Base-by-base conservation (phyloP, 768 basidiomycete genomes). In the Lentinula guzmanii region DNA sequence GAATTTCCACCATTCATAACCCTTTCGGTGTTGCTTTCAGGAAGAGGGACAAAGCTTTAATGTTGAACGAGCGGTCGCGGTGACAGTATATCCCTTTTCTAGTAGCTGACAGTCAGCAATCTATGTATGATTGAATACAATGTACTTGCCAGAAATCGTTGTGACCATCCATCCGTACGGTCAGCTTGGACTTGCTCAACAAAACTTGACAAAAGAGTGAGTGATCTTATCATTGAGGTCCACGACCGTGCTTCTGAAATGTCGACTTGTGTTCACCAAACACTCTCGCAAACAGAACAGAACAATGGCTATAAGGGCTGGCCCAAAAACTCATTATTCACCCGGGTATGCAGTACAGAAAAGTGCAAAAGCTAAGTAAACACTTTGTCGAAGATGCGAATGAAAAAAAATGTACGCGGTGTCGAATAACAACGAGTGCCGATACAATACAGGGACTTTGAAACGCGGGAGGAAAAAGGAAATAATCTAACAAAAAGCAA, bases 261-360 rank as follows among this genome's bases (percentile, higher is more conserved):
- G 28, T 28, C 28, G 28, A 28, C 28, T 28, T 28, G 28, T 28
- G 3, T 3, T 3, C 28, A 28, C 28, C 28, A 28, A 28, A 28
- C 28, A 3, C 28, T 28, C 28, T 28, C 28, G 28, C 28, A 28
- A 28, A 28, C 28, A 28, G 28, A 16, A 7, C 31, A 31, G 13
- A 5, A 35, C 4, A 33, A 11, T 33, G 33, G 33, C 16, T 18
- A 18, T 48, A 42, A 48, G 45, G 58, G 58, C 43, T 46, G 58
- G 58, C 43, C 58, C 42, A 24, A 48, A 16, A 43, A 34, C 46
- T 48, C 33, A 45, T 59, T 50, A 59, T 59, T 59, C 58, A 59
- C 58, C 46, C 21, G 46, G 21, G 45, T 31, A 51, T 37, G 58
- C 46, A 59, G 34, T 46, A 48, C 43, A 59, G 33, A 15, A 13